These are phyloP conservation scores for Eucalyptus rudis DNA, from an alignment of 345 rosid genomes.

Conservation along the genomic window DNA sequence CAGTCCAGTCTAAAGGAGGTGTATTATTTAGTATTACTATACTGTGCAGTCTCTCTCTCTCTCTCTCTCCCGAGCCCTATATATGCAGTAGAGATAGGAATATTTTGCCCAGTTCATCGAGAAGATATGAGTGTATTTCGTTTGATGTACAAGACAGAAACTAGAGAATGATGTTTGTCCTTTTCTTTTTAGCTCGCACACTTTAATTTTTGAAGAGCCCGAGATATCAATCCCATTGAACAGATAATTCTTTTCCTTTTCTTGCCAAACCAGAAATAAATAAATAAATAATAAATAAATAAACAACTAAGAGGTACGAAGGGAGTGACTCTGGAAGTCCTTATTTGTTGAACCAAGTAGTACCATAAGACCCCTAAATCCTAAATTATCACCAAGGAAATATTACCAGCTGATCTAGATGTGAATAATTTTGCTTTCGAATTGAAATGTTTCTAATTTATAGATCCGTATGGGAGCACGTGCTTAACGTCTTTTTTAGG, in stretches of 20 bases:
- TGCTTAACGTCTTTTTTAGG: not conserved
- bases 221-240: not conserved
- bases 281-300: not conserved
- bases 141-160: not conserved
- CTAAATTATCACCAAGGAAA: not conserved
- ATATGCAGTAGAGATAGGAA: not conserved
- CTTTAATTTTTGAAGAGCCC: not conserved
- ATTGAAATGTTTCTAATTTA: not conserved
- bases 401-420: not conserved
- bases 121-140: not conserved
- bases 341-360: not conserved
- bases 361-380: not conserved
- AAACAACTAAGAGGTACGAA: not conserved
- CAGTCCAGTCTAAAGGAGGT: not conserved
- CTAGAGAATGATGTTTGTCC: not conserved
- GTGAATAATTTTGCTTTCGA: not conserved
- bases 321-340: not conserved
- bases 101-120: not conserved
- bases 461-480: not conserved
- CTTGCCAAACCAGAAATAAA: not conserved
- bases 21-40: not conserved
- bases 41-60: not conserved
- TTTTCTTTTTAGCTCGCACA: not conserved
- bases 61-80: not conserved
- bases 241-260: not conserved